Evolutionary conservation across 805 yeast species (phyloP).

Genomic region (Teunomyces panamensis): DNA sequence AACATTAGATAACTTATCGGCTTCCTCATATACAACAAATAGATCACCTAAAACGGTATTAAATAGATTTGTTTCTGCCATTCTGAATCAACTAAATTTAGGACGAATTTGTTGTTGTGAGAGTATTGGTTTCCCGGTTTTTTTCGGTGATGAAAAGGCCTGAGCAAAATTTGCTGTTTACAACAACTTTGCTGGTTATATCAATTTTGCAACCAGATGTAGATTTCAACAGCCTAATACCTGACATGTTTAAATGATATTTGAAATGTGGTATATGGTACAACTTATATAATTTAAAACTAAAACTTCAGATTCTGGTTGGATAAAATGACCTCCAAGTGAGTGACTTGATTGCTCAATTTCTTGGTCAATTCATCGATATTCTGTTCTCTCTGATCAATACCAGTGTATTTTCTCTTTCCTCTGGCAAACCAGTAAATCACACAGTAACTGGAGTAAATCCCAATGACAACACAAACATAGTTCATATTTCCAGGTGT

Average conservation of each 20-base stretch:
- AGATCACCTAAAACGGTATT: constrained; percentile 16
- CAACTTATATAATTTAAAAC: too few relatives aligned
- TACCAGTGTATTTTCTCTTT: constrained; percentile 16
- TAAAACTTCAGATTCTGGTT: background rate
- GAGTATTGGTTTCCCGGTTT: background rate
- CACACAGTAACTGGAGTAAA: constrained; percentile 42
- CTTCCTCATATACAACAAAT: constrained; percentile 22
- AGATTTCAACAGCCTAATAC: too few relatives aligned
- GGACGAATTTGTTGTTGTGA: background rate
- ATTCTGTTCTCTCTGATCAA: constrained; percentile 20
- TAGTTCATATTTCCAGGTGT: constrained; percentile 64
- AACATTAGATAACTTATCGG: constrained; percentile 22
- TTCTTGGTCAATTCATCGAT: constrained; percentile 19
- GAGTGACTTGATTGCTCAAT: constrained; percentile 21
- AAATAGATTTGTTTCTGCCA: background rate
- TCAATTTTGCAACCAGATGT: too few relatives aligned
- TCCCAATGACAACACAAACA: constrained; percentile 50
- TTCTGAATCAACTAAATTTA: background rate
- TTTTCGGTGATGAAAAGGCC: background rate
- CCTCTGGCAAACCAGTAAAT: constrained; percentile 53
- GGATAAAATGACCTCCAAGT: constrained; percentile 21
- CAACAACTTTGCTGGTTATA: background rate
- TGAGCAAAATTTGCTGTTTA: background rate
- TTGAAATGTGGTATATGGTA: too few relatives aligned
- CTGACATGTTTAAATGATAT: too few relatives aligned